These are phyloP conservation scores for Xylaria sp. DNA, from an alignment of 2,329 filamentous ascomycete species.

Conservation along the genomic window DNA sequence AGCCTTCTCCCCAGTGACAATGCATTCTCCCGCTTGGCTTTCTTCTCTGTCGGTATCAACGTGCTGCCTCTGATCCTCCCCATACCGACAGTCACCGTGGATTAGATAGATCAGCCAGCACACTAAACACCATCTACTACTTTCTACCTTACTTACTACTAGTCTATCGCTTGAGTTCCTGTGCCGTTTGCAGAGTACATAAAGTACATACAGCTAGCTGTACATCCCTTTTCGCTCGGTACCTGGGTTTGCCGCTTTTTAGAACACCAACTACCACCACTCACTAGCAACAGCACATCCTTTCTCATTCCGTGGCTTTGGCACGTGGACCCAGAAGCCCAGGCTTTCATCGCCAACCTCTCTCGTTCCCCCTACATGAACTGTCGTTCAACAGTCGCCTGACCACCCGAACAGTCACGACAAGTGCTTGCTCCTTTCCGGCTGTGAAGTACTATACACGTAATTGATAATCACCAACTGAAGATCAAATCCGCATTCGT, in stretches of 20 bases:
- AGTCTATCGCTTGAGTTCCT: conserved; percentile 30
- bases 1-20: conserved; percentile 27
- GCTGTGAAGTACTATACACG: conserved; percentile 6
- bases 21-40: conserved; percentile 33
- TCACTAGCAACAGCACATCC: conserved; percentile 29
- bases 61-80: conserved; percentile 25
- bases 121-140: conserved; percentile 23
- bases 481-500: conserved; percentile 17
- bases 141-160: conserved; percentile 18
- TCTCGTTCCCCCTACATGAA: conserved; percentile 11
- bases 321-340: conserved; percentile 34
- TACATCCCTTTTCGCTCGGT: conserved; percentile 27
- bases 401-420: conserved; percentile 12
- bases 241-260: conserved; percentile 15
- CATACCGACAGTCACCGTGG: conserved; percentile 17
- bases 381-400: conserved; percentile 4
- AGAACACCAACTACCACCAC: conserved; percentile 31
- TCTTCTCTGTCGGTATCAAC: conserved; percentile 24
- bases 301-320: conserved; percentile 25
- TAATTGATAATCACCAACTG: conserved; percentile 33
- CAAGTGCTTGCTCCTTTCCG: conserved; percentile 11
- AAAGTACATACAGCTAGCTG: conserved; percentile 20
- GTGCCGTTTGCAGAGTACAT: conserved; percentile 22
- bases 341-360: conserved; percentile 27
- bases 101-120: conserved; percentile 17